Evolutionary conservation across 495 filamentous ascomycete genomes (phyloP), one percentile per base, ranked within the genome.

Genomic region (Schizothecium vesticola): DNA sequence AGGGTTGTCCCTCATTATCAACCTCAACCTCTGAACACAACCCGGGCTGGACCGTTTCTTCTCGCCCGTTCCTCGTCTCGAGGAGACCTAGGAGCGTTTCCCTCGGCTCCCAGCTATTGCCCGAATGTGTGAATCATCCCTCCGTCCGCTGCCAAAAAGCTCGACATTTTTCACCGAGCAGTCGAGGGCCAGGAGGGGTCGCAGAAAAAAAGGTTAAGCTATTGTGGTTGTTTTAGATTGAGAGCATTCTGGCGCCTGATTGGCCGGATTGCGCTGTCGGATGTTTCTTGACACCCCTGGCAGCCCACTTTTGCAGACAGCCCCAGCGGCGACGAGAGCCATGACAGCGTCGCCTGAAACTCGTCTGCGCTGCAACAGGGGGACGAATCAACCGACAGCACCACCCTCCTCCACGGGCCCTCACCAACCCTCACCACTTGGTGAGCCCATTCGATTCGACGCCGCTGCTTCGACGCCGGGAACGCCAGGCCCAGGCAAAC

Each of bases 301-400:
- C 23, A 26, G 68, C 22, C 64, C 67, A 68, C 57, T 61, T 65
- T 66, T 61, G 63, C 51, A 66, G 59, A 61, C 61, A 57, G 29
- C 71, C 63, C 63, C 66, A 64, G 65, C 68, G 61, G 61, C 65
- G 64, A 68, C 63, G 63, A 59, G 66, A 67, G 69, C 73, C 63
- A 64, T 72, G 71, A 70, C 69, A 69, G 69, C 60, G 59, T 68
- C 70, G 71, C 69, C 71, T 78, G 76, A 78, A 78, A 78, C 76
- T 75, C 72, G 75, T 75, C 75, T 72, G 69, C 72, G 69, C 72
- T 75, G 63, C 64, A 72, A 70, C 66, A 64, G 69, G 74, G 67
- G 68, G 72, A n/a, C 67, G 57, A 63, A 74, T 70, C 72, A 59
- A 66, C 64, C 64, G 66, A 61, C 23, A 59, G 36, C 31, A 65